Evolutionary conservation across 768 basidiomycete species (phyloP).

Genomic region (Russula sp.): DNA sequence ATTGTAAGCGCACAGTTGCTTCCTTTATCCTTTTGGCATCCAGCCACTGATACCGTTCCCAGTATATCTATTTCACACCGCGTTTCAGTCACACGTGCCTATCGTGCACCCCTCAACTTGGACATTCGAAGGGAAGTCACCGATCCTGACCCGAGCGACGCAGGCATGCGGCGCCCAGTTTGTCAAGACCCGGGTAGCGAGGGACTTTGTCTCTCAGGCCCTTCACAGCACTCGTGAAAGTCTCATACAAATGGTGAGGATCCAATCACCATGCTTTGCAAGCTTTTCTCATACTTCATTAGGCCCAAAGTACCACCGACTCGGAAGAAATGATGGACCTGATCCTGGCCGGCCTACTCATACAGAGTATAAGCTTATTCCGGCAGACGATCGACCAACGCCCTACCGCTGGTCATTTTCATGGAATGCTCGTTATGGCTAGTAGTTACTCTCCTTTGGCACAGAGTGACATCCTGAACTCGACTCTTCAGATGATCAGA

Average conservation of each 20-base stretch:
- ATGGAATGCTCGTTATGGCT: slow-evolving; percentile 47
- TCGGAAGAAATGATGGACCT: slow-evolving; percentile 25
- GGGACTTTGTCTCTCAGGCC: slow-evolving; percentile 38
- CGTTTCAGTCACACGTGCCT: slow-evolving; percentile 42
- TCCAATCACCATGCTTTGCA: slow-evolving; percentile 17
- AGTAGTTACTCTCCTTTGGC: slow-evolving; percentile 19
- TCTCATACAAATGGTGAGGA: slow-evolving; percentile 43
- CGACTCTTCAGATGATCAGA: slow-evolving; percentile 26
- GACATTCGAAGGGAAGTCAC: slow-evolving; percentile 39
- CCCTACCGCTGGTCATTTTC: slow-evolving; percentile 40
- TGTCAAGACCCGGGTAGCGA: slow-evolving; percentile 38
- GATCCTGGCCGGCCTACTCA: slow-evolving; percentile 38
- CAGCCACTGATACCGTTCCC: slow-evolving; percentile 2
- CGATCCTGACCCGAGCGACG: slow-evolving; percentile 42
- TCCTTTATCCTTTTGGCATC: slow-evolving; percentile 13
- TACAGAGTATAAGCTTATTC: slow-evolving; percentile 45
- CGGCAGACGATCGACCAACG: slow-evolving; percentile 39
- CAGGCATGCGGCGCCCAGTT: slow-evolving; percentile 49
- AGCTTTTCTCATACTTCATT: neutral
- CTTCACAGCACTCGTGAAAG: slow-evolving; percentile 37
- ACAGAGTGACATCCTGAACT: neutral
- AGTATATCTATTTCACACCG: slow-evolving; percentile 47
- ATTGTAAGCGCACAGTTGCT: slow-evolving; percentile 33
- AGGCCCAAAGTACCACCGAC: slow-evolving; percentile 15
- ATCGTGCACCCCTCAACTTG: slow-evolving; percentile 46